A percentile compares a stretch with the other conserved stretches of the same genome.
Conservation (phyloP, 2,329 filamentous ascomycete genomes). For the Thielaviopsis euricoi region DNA sequence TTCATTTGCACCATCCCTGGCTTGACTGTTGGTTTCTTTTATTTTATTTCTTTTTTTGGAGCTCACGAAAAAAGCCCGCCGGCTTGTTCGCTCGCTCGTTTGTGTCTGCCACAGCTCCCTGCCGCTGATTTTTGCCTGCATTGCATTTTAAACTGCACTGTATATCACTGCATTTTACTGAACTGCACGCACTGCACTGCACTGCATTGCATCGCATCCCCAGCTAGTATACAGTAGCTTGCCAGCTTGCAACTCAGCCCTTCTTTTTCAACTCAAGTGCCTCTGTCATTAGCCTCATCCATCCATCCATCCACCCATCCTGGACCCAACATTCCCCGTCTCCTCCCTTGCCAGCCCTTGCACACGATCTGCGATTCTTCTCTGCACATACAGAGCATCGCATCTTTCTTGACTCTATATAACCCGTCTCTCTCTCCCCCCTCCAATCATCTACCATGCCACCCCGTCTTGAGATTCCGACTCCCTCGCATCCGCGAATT, state of each 20-base stretch:
- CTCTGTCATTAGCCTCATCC: not conserved
- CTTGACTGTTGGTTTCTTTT: not conserved
- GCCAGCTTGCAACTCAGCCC: not conserved
- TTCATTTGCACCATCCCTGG: not conserved
- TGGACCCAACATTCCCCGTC: not conserved
- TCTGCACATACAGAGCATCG: not conserved
- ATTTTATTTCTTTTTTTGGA: too few species aligned
- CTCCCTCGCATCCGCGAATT: conserved; percentile 30
- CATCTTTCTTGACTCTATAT: not conserved
- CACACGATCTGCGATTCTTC: not conserved
- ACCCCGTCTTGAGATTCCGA: conserved; percentile 29
- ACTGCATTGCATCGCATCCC: too few species aligned
- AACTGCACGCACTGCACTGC: too few species aligned
- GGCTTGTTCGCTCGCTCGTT: not conserved
- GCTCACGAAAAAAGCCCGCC: not conserved
- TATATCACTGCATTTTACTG: not conserved
- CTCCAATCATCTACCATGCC: conserved; percentile 22
- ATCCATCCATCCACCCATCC: too few species aligned
- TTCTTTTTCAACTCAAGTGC: not conserved
- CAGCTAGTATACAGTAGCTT: not conserved
- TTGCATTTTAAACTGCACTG: not conserved
- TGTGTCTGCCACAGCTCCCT: not conserved
- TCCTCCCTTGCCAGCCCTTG: not conserved
- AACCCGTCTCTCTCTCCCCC: not conserved
- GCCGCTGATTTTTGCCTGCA: not conserved